Percentiles rank a stretch among this genome's conserved stretches.
Evolutionary conservation across 2,329 filamentous ascomycete genomes (phyloP).

Genomic region (Arthrobotrys entomopaga): DNA sequence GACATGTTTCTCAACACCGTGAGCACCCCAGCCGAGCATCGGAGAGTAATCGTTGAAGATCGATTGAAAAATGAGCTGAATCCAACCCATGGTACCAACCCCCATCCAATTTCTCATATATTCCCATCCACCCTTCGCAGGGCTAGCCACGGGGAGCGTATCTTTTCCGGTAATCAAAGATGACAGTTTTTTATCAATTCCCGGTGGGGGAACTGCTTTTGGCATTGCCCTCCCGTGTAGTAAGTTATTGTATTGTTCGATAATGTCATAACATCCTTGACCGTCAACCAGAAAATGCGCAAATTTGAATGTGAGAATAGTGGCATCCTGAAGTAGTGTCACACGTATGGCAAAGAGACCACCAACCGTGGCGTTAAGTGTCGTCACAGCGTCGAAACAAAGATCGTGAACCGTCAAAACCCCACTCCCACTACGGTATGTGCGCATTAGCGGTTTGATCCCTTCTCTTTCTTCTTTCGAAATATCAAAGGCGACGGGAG

Average conservation of each 20-base stretch:
- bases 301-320: constrained; percentile 39
- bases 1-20: constrained; percentile 31
- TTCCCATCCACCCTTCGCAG: constrained; percentile 30
- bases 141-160: neutral
- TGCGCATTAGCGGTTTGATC: constrained; percentile 17
- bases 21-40: constrained; percentile 10
- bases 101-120: constrained; percentile 33
- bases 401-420: constrained; percentile 12
- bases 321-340: constrained; percentile 32
- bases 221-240: constrained; percentile 16
- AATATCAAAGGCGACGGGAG: constrained; percentile 26
- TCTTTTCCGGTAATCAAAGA: constrained; percentile 25
- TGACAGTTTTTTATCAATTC: constrained; percentile 24
- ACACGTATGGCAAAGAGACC: constrained; percentile 38
- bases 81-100: constrained; percentile 4
- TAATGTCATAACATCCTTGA: constrained; percentile 30
- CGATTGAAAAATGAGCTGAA: neutral
- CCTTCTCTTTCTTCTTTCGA: constrained; percentile 14
- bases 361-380: constrained; percentile 22
- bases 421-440: constrained; percentile 14
- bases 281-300: constrained; percentile 40
- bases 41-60: constrained; percentile 26
- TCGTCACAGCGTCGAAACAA: constrained; percentile 19
- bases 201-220: constrained; percentile 25
- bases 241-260: constrained; percentile 21